Percentiles rank a stretch among this genome's conserved stretches.
Evolutionary conservation across 2,329 filamentous ascomycete genomes (phyloP).

Genomic region (Grosmannia serpens): DNA sequence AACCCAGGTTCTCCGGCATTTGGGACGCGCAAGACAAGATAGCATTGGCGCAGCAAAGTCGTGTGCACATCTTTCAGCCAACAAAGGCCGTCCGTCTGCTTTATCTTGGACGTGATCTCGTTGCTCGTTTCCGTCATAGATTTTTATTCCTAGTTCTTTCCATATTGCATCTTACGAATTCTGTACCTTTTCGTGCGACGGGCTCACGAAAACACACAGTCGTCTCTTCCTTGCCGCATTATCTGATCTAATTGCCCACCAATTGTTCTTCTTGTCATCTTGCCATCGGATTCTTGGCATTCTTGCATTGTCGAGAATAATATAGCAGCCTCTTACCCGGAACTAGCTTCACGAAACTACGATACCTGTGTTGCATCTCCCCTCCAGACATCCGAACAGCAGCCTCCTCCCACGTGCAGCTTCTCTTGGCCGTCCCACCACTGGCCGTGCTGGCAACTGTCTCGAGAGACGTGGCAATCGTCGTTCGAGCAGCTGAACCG

Average conservation of each 20-base stretch:
- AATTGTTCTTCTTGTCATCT: not conserved
- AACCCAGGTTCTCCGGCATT: not conserved
- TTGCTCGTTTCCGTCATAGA: not conserved
- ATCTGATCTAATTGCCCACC: not conserved
- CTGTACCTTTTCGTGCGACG: too few relatives aligned
- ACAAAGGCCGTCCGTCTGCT: not conserved
- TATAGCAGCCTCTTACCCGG: not conserved
- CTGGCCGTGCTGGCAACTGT: too few relatives aligned
- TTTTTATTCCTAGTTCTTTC: too few relatives aligned
- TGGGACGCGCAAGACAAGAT: not conserved
- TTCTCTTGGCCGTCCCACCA: too few relatives aligned
- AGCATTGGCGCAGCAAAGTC: not conserved
- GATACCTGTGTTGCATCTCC: not conserved
- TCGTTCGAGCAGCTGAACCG: not conserved
- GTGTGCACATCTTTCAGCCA: not conserved
- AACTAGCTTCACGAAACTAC: too few relatives aligned
- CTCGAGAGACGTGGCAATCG: not conserved
- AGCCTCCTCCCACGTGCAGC: not conserved
- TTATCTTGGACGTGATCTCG: not conserved
- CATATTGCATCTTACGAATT: too few relatives aligned
- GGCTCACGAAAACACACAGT: not conserved
- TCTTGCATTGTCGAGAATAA: not conserved
- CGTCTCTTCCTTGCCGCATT: not conserved
- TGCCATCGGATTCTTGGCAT: not conserved
- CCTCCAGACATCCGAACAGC: not conserved